A percentile compares a stretch with the other conserved stretches of the same genome.
Conservation (phyloP, 176 grass and related monocot species). For the Triticum urartu region DNA sequence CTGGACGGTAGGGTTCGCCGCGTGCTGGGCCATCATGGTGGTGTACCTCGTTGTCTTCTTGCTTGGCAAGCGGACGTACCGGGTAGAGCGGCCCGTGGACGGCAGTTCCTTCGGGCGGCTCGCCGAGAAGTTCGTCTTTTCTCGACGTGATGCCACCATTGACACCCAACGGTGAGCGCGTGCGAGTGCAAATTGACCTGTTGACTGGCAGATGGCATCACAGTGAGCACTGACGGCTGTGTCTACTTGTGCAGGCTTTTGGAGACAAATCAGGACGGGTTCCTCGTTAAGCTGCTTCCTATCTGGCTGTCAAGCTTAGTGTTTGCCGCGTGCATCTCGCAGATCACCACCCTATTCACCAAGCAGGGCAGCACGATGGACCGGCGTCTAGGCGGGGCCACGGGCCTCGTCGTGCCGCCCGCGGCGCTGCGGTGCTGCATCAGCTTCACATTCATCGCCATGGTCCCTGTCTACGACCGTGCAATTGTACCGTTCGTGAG, state of each 20-base stretch:
- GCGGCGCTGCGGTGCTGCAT: conserved; percentile 43
- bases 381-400: conserved; percentile 12
- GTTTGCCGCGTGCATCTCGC: conserved; percentile 14
- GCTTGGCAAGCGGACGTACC: conserved; percentile 35
- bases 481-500: conserved; percentile 41
- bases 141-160: neutral
- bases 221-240: neutral
- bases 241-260: neutral
- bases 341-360: conserved; percentile 50
- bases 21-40: conserved; percentile 44
- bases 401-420: conserved; percentile 14
- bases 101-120: neutral
- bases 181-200: neutral
- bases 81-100: neutral
- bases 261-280: neutral
- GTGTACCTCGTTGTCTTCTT: conserved; percentile 43
- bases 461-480: conserved; percentile 49
- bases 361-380: conserved; percentile 58
- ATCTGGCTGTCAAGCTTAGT: conserved; percentile 42
- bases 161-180: conserved; percentile 5
- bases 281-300: conserved; percentile 36
- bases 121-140: neutral
- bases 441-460: neutral
- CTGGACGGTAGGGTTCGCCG: conserved; percentile 56
- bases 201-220: neutral